Evolutionary conservation across 345 rosid genomes (phyloP).

Genomic region (Citrus australasica): DNA sequence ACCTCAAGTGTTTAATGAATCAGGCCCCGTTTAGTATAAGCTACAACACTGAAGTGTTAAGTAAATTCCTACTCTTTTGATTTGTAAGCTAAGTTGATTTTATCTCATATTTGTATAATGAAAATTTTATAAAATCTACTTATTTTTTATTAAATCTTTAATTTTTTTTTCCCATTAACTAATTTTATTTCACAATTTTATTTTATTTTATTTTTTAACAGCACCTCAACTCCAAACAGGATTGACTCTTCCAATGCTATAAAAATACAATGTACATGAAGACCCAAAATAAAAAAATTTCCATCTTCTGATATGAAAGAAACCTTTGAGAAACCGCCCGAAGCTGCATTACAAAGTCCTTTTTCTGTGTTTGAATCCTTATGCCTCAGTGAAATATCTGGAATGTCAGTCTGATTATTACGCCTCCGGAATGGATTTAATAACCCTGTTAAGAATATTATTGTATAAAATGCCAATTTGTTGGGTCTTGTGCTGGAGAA

Average conservation of each 20-base stretch:
- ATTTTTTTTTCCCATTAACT: no score
- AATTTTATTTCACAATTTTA: slow-evolving; percentile 4
- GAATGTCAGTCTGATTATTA: slow-evolving; percentile 7
- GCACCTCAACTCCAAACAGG: neutral
- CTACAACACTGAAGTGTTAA: neutral
- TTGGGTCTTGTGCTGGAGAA: neutral
- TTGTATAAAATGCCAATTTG: neutral
- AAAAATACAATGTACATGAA: slow-evolving; percentile 21
- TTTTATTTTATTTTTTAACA: no score
- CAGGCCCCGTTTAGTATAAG: slow-evolving; percentile 64
- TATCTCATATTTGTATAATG: no score
- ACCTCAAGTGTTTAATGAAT: slow-evolving; percentile 28
- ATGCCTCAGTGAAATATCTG: slow-evolving; percentile 71
- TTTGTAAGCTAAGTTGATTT: no score
- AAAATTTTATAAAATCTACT: no score
- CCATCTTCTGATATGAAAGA: slow-evolving; percentile 28
- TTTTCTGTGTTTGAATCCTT: slow-evolving; percentile 78
- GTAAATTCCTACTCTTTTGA: slow-evolving; percentile 2
- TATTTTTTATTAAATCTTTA: no score
- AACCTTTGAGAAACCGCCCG: slow-evolving; percentile 52
- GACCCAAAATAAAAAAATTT: slow-evolving; percentile 29
- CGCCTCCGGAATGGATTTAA: neutral
- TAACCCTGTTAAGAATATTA: neutral
- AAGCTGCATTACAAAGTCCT: slow-evolving; percentile 53
- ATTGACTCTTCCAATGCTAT: slow-evolving; percentile 18